Conservation (phyloP, 2,329 filamentous ascomycete genomes). For the Aspergillus pseudoglaucus region DNA sequence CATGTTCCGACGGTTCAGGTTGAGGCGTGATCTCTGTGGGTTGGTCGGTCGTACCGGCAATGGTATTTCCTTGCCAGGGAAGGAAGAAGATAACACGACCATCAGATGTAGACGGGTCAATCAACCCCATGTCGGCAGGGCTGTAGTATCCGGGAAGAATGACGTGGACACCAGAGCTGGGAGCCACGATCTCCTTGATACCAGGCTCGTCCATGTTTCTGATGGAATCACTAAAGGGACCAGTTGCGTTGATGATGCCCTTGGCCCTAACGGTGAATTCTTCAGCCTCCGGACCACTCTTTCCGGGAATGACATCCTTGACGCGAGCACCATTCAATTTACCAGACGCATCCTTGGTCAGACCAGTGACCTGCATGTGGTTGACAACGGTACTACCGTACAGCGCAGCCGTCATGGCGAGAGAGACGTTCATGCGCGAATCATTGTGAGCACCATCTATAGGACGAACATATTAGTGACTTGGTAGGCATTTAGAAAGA, state of each 20-base stretch:
- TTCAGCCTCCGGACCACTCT: constrained; percentile 54
- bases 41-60: constrained; percentile 80
- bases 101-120: constrained; percentile 80
- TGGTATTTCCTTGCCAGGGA: constrained; percentile 88
- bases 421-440: constrained; percentile 83
- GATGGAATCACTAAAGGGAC: constrained; percentile 79
- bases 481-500: not conserved
- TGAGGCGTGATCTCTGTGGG: constrained; percentile 66
- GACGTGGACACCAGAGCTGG: constrained; percentile 78
- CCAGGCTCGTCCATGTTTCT: constrained; percentile 73
- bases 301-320: constrained; percentile 62
- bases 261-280: constrained; percentile 69
- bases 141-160: constrained; percentile 83
- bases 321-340: constrained; percentile 66
- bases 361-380: constrained; percentile 70
- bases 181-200: constrained; percentile 72
- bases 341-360: constrained; percentile 68
- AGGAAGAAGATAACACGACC: constrained; percentile 90
- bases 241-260: constrained; percentile 82
- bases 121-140: constrained; percentile 77
- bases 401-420: constrained; percentile 81
- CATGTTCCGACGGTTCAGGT: constrained; percentile 71
- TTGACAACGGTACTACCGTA: constrained; percentile 79
- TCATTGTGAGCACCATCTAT: constrained; percentile 83
- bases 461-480: not conserved